These are phyloP conservation scores for Ganoderma lucidum DNA, from an alignment of 1,284 basidiomycete species.

Conservation along the genomic window DNA sequence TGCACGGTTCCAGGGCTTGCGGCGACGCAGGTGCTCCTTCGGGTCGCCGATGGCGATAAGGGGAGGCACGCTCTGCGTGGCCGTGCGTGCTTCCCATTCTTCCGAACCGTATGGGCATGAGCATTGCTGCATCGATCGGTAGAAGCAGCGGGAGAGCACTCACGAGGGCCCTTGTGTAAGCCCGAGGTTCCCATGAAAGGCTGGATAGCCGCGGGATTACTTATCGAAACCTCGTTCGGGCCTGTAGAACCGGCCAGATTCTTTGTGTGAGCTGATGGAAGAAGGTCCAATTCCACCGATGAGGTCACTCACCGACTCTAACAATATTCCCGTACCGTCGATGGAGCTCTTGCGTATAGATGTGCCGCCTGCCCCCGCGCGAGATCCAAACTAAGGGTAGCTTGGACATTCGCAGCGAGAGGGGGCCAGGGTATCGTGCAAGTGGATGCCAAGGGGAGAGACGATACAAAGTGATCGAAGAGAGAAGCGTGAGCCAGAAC, in stretches of 20 bases:
- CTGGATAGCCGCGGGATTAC: constrained; percentile 49
- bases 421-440: constrained; percentile 28
- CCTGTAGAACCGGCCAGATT: constrained; percentile 44
- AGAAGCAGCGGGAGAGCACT: constrained; percentile 32
- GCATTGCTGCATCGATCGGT: constrained; percentile 14
- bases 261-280: constrained; percentile 5
- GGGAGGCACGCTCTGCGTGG: constrained; percentile 29
- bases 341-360: constrained; percentile 32
- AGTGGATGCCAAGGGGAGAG: constrained; percentile 32
- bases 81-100: constrained; percentile 32
- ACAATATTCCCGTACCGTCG: constrained; percentile 42
- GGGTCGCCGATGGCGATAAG: constrained; percentile 34
- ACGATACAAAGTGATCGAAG: constrained; percentile 26
- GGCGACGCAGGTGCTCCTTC: constrained; percentile 37
- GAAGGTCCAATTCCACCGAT: not conserved
- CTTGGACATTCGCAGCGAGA: constrained; percentile 23
- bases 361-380: constrained; percentile 27
- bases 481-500: constrained; percentile 24
- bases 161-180: constrained; percentile 61
- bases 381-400: constrained; percentile 28
- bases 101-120: constrained; percentile 16
- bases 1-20: constrained; percentile 39
- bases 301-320: constrained; percentile 41
- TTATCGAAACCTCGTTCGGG: constrained; percentile 63
- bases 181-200: constrained; percentile 56